phyloP scores from a whole-genome alignment of 2,329 filamentous ascomycete species.

The Ciborinia camelliae region DNA sequence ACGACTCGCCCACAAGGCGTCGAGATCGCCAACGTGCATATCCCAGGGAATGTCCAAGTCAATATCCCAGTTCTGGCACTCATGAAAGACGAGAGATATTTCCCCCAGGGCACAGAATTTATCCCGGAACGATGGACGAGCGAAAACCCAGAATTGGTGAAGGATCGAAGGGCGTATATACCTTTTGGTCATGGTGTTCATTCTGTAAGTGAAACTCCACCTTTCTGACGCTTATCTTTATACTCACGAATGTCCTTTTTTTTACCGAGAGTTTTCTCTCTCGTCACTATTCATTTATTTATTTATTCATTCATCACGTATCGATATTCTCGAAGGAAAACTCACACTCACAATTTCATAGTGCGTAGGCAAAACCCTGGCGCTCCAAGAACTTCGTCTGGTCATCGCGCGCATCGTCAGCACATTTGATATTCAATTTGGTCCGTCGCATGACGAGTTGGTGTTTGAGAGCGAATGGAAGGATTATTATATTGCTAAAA shows the following conservation, averaged over 20 bases:
- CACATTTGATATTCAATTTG: conserved; percentile 21
- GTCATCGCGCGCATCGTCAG: conserved; percentile 19
- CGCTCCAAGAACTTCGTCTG: conserved; percentile 24
- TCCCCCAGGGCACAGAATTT: conserved; percentile 19
- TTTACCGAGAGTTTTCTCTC: neutral
- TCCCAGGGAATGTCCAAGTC: conserved; percentile 24
- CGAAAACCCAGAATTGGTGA: conserved; percentile 20
- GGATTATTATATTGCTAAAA: conserved; percentile 21
- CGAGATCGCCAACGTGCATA: conserved; percentile 6
- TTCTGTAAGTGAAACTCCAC: neutral
- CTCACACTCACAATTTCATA: neutral
- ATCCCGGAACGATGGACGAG: conserved; percentile 25
- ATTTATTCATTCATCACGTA: too few relatives aligned
- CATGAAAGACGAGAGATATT: conserved; percentile 26
- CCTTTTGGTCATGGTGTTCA: conserved; percentile 27
- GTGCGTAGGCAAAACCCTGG: conserved; percentile 26
- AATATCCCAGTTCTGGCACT: conserved; percentile 19
- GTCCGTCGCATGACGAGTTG: conserved; percentile 20
- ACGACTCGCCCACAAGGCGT: conserved; percentile 21
- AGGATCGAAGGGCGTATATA: conserved; percentile 23
- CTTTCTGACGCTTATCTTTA: neutral
- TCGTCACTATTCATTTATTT: too few relatives aligned
- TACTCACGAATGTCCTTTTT: too few relatives aligned
- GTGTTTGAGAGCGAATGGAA: conserved; percentile 19
- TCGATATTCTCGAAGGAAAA: too few relatives aligned